Conservation (phyloP, 2,329 filamentous ascomycete species). For the Fusarium begoniae region DNA sequence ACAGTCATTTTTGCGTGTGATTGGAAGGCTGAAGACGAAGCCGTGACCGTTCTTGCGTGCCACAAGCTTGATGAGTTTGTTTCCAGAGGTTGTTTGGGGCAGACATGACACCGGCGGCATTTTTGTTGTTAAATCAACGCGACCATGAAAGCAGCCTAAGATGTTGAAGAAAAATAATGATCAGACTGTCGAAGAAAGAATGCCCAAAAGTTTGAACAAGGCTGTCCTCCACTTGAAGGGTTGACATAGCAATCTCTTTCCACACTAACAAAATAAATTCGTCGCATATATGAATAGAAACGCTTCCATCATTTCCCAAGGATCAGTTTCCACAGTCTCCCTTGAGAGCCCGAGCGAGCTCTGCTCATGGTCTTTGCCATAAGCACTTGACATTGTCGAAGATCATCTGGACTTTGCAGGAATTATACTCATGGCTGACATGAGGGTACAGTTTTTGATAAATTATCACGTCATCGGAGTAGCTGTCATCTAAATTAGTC, state of each 20-base stretch:
- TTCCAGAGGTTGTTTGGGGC: not conserved
- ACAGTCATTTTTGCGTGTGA: not conserved
- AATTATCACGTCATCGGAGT: not conserved
- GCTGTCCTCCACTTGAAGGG: not conserved
- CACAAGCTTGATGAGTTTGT: not conserved
- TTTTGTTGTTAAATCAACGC: fast-evolving
- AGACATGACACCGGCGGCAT: not conserved
- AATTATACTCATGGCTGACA: not conserved
- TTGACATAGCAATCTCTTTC: not conserved
- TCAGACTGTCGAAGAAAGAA: not conserved
- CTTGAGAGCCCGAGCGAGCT: not conserved
- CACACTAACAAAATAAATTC: not conserved
- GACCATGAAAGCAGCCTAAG: not conserved
- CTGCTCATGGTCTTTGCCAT: not conserved
- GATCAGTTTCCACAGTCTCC: not conserved
- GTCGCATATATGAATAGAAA: not conserved
- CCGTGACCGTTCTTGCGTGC: not conserved
- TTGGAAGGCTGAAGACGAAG: not conserved
- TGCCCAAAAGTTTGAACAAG: not conserved
- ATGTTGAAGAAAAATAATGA: not conserved
- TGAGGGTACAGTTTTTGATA: not conserved
- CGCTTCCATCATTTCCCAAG: not conserved
- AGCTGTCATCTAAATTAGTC: not conserved
- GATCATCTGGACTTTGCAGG: not conserved
- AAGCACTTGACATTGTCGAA: not conserved